These are phyloP conservation scores for Rhizopogon roseolus DNA, from an alignment of 768 basidiomycete genomes.

Conservation along the genomic window DNA sequence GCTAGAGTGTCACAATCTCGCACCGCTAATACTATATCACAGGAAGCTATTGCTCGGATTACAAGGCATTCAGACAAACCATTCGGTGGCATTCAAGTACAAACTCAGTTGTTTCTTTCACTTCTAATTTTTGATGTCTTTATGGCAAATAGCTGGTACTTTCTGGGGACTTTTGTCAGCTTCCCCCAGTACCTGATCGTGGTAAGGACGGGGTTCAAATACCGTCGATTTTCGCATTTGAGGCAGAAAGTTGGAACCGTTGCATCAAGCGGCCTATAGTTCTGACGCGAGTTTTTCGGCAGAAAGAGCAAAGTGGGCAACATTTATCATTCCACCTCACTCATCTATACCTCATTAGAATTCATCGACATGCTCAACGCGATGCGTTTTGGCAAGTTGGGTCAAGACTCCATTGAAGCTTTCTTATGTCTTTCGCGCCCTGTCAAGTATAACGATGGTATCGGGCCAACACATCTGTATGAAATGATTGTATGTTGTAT, in stretches of 20 bases:
- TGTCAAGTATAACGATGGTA: conserved; percentile 62
- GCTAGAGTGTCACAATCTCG: not conserved
- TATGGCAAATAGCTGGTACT: conserved; percentile 55
- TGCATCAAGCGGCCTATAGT: conserved; percentile 55
- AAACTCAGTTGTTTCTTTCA: conserved; percentile 36
- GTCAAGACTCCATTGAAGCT: conserved; percentile 32
- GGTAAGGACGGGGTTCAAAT: conserved; percentile 44
- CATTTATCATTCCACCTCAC: not conserved
- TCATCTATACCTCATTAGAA: conserved; percentile 21
- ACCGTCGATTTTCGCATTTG: conserved; percentile 68
- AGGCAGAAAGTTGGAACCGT: conserved; percentile 65
- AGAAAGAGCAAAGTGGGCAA: conserved; percentile 68
- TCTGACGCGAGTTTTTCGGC: conserved; percentile 78
- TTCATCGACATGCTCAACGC: conserved; percentile 87
- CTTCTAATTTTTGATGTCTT: conserved; percentile 1
- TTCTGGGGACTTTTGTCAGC: conserved; percentile 88
- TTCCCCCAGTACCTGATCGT: conserved; percentile 71
- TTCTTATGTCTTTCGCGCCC: conserved; percentile 56
- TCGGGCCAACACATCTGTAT: conserved; percentile 80
- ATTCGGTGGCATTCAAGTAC: conserved; percentile 89
- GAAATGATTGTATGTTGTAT: conserved; percentile 10
- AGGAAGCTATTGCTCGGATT: conserved; percentile 61
- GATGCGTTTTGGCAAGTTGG: conserved; percentile 74
- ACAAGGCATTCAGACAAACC: conserved; percentile 50
- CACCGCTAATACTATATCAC: conserved; percentile 29